Evolutionary conservation across 2,329 filamentous ascomycete genomes (phyloP), one percentile per base, ranked within the genome.

Genomic region (Fusarium nygamai): DNA sequence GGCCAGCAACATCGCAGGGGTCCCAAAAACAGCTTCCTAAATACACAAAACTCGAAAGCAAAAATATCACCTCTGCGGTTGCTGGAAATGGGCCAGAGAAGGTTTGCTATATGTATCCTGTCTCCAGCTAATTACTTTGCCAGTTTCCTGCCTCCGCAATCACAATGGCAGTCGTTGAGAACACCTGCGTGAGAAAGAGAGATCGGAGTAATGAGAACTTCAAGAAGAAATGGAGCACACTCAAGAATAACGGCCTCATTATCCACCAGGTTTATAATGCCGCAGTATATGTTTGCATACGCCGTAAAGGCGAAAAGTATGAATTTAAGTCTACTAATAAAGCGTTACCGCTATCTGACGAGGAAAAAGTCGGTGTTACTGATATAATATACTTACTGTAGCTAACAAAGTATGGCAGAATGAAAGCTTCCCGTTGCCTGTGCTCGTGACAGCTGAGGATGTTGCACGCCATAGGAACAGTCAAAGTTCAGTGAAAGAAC

Each of bases 121-220:
- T 47, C 6, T 0, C 27, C 2, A 29, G 44, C 27, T 29, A 1
- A 47, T 29, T 47, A 1, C 3, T 16, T 3, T 6, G 0, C 5
- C 5, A 47, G 5, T 1, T 29, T 29, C 3, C 44, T 9, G 0
- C 14, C 19, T 1, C 6, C 17, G 12, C 5, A 1, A 29, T 29
- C 1, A 47, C 5, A 10, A 47, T 47, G 5, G 27, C 8, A 3
- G 27, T 29, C 0, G 4, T 16, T 31, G 4, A 31, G 46, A 47
- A 47, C 19, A 47, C 1, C 0, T 1, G 19, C 8, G 12, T 29
- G 1, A 29, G 27, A 47, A 56, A n/a, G 27, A 41, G 51, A 56
- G 24, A 56, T 3, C 19, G 36, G 20, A 56, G 51, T 56, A 56
- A 19, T 56, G 19, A 56, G 33, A 56, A 56, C 24, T 39, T 54